A percentile compares a stretch with the other conserved stretches of the same genome.
These are phyloP conservation scores for Podospora didyma DNA, from an alignment of 495 filamentous ascomycete genomes.

Conservation along the genomic window DNA sequence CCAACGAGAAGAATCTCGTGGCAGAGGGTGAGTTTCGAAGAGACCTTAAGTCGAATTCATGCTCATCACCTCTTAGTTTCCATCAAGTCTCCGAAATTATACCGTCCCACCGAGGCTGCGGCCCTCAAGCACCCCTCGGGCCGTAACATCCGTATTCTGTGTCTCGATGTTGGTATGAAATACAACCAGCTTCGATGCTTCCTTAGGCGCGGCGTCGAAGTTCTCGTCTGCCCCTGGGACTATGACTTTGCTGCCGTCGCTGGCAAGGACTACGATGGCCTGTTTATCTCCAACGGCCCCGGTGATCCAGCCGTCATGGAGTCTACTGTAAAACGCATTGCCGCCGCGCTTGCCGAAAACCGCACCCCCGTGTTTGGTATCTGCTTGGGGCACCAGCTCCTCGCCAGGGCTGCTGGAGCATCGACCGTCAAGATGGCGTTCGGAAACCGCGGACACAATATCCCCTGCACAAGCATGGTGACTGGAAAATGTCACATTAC, in stretches of 20 bases:
- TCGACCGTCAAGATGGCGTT: constrained; percentile 95
- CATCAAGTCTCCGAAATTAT: constrained; percentile 74
- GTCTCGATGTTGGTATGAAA: constrained; percentile 94
- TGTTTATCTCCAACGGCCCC: constrained; percentile 96
- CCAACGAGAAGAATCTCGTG: constrained; percentile 87
- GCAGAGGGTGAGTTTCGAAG: constrained; percentile 72
- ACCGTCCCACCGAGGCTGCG: constrained; percentile 60
- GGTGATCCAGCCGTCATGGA: constrained; percentile 87
- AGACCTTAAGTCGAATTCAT: constrained; percentile 8
- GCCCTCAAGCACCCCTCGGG: constrained; percentile 81
- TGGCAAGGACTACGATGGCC: constrained; percentile 82
- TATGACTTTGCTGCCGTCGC: constrained; percentile 89
- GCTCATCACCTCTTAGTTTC: constrained; percentile 64
- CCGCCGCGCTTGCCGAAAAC: constrained; percentile 65
- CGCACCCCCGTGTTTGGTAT: constrained; percentile 92
- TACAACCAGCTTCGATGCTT: constrained; percentile 96
- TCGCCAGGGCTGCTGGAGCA: constrained; percentile 86
- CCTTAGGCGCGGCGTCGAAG: constrained; percentile 85
- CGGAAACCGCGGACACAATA: constrained; percentile 97
- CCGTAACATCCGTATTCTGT: constrained; percentile 77
- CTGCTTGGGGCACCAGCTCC: constrained; percentile 91
- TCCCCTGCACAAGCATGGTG: constrained; percentile 91
- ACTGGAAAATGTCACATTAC: constrained; percentile 97
- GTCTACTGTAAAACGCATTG: constrained; percentile 70
- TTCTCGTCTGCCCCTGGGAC: constrained; percentile 92